Evolutionary conservation across 2,329 filamentous ascomycete genomes (phyloP).

Genomic region (Calonectria multiphialidica): DNA sequence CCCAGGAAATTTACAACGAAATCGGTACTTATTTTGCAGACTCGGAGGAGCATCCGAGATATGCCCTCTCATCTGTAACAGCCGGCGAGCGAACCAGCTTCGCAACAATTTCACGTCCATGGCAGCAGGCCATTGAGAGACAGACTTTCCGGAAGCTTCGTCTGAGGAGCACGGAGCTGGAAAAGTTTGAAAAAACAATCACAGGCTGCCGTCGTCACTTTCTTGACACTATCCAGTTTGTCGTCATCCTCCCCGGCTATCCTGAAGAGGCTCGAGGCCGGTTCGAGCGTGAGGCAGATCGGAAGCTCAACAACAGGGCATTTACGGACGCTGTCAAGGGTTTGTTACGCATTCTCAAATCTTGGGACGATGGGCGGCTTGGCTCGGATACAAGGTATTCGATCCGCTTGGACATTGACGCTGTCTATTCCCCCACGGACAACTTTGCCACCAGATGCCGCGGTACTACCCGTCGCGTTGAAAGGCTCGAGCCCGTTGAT

Average conservation of each 20-base stretch:
- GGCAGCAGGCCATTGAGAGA: constrained; percentile 37
- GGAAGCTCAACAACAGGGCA: constrained; percentile 33
- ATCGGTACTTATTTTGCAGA: constrained; percentile 31
- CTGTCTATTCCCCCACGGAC: constrained; percentile 27
- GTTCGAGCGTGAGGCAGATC: constrained; percentile 36
- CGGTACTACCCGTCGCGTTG: constrained; percentile 24
- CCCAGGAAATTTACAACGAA: constrained; percentile 34
- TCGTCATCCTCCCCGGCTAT: constrained; percentile 34
- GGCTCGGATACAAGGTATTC: constrained; percentile 27
- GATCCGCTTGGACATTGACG: constrained; percentile 28
- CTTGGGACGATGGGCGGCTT: constrained; percentile 29
- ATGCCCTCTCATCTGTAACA: constrained; percentile 19
- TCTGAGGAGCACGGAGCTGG: constrained; percentile 34
- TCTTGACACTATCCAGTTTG: constrained; percentile 29
- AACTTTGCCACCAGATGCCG: constrained; percentile 24
- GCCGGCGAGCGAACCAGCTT: constrained; percentile 27
- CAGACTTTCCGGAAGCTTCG: constrained; percentile 34
- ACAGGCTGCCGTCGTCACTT: constrained; percentile 32
- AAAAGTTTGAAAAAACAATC: constrained; percentile 29
- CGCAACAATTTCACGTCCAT: constrained; percentile 36
- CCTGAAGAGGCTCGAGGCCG: constrained; percentile 23
- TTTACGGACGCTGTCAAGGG: constrained; percentile 34
- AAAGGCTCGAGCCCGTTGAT: constrained; percentile 26
- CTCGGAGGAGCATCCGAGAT: constrained; percentile 24
- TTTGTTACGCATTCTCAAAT: constrained; percentile 31